Evolutionary conservation across 306 rosid species (phyloP), one percentile per base, ranked within the genome.

Genomic region (Carpinus fangiana): DNA sequence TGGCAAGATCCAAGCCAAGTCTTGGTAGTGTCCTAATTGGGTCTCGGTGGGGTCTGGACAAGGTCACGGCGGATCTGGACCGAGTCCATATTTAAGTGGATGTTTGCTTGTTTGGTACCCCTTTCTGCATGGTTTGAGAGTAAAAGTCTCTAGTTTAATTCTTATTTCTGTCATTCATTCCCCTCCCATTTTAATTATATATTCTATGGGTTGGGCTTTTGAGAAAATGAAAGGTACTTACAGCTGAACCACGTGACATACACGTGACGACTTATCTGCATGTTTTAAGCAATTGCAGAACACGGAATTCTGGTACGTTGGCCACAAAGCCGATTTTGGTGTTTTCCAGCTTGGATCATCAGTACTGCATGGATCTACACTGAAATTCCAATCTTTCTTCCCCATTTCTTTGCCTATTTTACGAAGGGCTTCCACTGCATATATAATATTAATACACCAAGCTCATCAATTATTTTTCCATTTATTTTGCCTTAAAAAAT

Each of bases 301-400:
- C 74, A 77, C 41, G 8, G 79, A 72, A 72, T 77, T 82, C 72
- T 77, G 47, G 82, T 65, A 82, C 1, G 1, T 13, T 13, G 67
- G 72, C 20, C 17, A 10, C 43, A 11, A 65, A 8, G 1, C 0
- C 28, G 20, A 0, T 13, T 67, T 46, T 34, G 76, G 67, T 14
- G 85, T 82, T 8, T 2, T 9, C 82, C 79, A 78, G 9, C 28
- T 67, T 57, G 73, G 17, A 8, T 73, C 20, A 12, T 78, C 67
- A 14, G 2, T 16, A n/a, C n/a, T n/a, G 66, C 82, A 82, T 3
- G 82, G 79, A 66, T 82, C 82, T 12, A 77, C 57, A 11, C 1
- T 56, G 85, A 50, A 26, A 64, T 78, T 48, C 82, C 82, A 77
- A 23, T 64, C 82, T 12, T 46, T 65, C 70, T 73, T 77, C 38